These are phyloP conservation scores for Ophiostoma australiae DNA, from an alignment of 2,329 filamentous ascomycete genomes.

Conservation along the genomic window DNA sequence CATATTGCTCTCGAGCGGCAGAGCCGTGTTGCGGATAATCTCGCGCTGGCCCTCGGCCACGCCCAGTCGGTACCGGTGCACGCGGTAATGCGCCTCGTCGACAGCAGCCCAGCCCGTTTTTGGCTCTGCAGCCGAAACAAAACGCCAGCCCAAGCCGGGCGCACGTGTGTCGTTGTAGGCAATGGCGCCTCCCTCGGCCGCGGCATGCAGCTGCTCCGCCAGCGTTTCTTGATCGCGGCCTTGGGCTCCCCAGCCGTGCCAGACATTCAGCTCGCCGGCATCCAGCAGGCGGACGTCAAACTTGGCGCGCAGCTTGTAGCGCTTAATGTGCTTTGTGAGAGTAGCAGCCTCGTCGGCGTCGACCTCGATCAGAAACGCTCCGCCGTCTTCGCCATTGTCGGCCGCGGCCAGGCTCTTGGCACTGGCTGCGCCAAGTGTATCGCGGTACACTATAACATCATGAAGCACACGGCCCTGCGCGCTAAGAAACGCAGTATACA, in stretches of 20 bases:
- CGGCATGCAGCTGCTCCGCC: conserved; percentile 7
- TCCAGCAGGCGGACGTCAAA: conserved; percentile 64
- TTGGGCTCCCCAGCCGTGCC: conserved; percentile 65
- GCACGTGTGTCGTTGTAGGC: conserved; percentile 50
- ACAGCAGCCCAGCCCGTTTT: conserved; percentile 35
- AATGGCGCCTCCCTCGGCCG: conserved; percentile 29
- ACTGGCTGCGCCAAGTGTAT: conserved; percentile 35
- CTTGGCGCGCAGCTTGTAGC: conserved; percentile 81
- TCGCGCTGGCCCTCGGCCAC: conserved; percentile 82
- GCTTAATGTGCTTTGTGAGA: conserved; percentile 68
- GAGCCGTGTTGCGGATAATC: conserved; percentile 62
- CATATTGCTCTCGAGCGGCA: conserved; percentile 86
- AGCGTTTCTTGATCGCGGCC: conserved; percentile 34
- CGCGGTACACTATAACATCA: conserved; percentile 85
- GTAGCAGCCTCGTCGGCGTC: conserved; percentile 61
- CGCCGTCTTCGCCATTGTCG: conserved; percentile 26
- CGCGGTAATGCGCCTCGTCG: conserved; percentile 54
- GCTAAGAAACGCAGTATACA: conserved; percentile 82
- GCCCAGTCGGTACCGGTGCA: conserved; percentile 73
- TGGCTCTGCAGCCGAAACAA: conserved; percentile 34
- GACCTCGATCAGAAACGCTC: conserved; percentile 73
- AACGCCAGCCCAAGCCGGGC: conserved; percentile 51
- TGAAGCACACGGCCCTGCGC: conserved; percentile 78
- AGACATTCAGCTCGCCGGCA: conserved; percentile 61
- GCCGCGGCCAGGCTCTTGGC: conserved; percentile 24